These are phyloP conservation scores for Cercophora samala DNA, from an alignment of 495 filamentous ascomycete genomes.

Conservation along the genomic window DNA sequence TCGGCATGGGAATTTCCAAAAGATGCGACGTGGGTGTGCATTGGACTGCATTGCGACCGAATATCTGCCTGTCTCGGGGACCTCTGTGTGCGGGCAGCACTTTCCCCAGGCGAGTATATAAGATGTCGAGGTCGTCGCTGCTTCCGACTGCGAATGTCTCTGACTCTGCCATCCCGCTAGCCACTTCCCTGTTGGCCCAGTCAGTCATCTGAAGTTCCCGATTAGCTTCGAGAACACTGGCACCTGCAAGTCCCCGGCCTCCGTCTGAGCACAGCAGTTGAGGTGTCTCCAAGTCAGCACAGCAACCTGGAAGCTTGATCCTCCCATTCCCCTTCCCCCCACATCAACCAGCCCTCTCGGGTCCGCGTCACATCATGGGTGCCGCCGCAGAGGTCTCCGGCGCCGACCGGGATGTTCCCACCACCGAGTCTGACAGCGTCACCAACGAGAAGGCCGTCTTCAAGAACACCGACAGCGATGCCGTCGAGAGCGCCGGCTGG, in stretches of 20 bases:
- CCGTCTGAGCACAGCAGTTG: conserved; percentile 1
- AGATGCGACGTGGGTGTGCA: conserved; percentile 14
- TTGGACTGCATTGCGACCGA: conserved; percentile 12
- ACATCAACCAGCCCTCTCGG: background rate
- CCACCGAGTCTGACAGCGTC: conserved; percentile 33
- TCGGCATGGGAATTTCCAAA: conserved; percentile 23
- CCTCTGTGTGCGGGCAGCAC: background rate
- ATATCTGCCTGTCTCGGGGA: conserved; percentile 12
- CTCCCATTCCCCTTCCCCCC: background rate
- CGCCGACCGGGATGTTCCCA: conserved; percentile 23
- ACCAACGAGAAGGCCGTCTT: conserved; percentile 29
- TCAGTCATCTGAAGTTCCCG: background rate
- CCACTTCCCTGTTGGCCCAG: conserved; percentile 3
- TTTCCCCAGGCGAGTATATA: conserved; percentile 13
- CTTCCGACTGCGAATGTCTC: background rate
- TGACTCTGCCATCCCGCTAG: background rate
- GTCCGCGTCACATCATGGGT: conserved; percentile 21
- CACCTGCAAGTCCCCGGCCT: background rate
- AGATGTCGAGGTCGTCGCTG: conserved; percentile 13
- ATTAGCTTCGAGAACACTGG: background rate
- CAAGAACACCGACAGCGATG: conserved; percentile 20
- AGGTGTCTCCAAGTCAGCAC: conserved; percentile 2
- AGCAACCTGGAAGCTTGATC: too few species aligned
- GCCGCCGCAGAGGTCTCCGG: conserved; percentile 26
- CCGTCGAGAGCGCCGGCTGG: conserved; percentile 29